These are phyloP conservation scores for Aspergillus thermomutatus DNA, from an alignment of 2,329 filamentous ascomycete genomes.

Conservation along the genomic window DNA sequence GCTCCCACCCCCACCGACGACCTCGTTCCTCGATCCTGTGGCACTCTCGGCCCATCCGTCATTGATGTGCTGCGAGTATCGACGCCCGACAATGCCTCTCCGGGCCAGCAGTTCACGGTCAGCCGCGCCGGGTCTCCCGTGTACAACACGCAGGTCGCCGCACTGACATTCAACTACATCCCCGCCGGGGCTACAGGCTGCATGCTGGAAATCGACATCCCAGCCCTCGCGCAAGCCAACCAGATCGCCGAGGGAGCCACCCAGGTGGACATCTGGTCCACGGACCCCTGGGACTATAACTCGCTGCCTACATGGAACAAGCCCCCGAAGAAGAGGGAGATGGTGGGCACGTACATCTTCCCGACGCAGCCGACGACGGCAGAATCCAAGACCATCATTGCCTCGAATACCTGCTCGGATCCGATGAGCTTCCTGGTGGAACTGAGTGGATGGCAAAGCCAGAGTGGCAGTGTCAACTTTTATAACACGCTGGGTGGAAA, in stretches of 20 bases:
- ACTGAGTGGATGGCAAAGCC: constrained; percentile 13
- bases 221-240: constrained; percentile 3
- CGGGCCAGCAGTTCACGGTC: constrained; percentile 10
- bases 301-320: constrained; percentile 10
- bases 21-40: constrained; percentile 14
- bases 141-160: constrained; percentile 4
- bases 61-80: constrained; percentile 12
- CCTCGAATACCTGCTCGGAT: constrained; percentile 8
- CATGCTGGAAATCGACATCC: constrained; percentile 14
- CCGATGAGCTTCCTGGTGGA: constrained; percentile 17
- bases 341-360: constrained; percentile 10
- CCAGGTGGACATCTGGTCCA: constrained; percentile 15
- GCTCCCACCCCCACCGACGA: constrained; percentile 6
- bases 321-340: background rate
- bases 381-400: constrained; percentile 1
- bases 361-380: constrained; percentile 2
- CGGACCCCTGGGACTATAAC: constrained; percentile 3
- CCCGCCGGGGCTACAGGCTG: constrained; percentile 15
- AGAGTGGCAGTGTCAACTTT: constrained; percentile 11
- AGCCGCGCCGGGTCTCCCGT: constrained; percentile 4
- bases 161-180: constrained; percentile 16
- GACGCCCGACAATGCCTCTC: constrained; percentile 6
- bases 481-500: constrained; percentile 8
- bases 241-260: constrained; percentile 11
- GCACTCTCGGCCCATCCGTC: constrained; percentile 7